These are phyloP conservation scores for Ensete ventricosum DNA, from an alignment of 176 grass and related monocot genomes.

Conservation along the genomic window DNA sequence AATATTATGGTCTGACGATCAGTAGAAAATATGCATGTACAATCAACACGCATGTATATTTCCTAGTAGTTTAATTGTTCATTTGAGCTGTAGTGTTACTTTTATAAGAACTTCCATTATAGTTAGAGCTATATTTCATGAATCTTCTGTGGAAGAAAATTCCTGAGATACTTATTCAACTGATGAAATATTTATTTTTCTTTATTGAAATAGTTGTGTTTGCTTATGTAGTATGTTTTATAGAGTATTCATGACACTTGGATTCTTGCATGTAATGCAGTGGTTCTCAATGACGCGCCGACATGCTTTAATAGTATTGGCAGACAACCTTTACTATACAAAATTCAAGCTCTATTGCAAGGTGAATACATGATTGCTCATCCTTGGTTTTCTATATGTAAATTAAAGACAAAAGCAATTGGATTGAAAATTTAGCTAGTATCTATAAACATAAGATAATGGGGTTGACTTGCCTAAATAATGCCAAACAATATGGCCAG, in stretches of 20 bases:
- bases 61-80: too few species aligned
- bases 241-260: not conserved
- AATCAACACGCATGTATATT: too few species aligned
- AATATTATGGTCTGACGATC: too few species aligned
- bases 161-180: too few species aligned
- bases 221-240: conserved; percentile 13
- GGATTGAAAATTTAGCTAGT: not conserved
- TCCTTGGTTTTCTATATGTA: not conserved
- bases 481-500: not conserved
- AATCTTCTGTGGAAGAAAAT: too few species aligned
- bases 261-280: conserved; percentile 37
- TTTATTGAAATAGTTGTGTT: not conserved
- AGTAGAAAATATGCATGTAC: too few species aligned
- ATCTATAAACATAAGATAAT: not conserved
- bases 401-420: not conserved
- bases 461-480: not conserved
- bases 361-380: conserved; percentile 25
- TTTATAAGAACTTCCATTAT: too few species aligned
- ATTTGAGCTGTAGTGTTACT: too few species aligned
- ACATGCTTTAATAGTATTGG: conserved; percentile 90
- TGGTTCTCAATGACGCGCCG: conserved; percentile 88
- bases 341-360: conserved; percentile 99
- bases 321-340: conserved; percentile 84
- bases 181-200: not conserved
- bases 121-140: too few species aligned